Evolutionary conservation across 345 rosid species (phyloP), one percentile per base, ranked within the genome.

Genomic region (Acer campestre): DNA sequence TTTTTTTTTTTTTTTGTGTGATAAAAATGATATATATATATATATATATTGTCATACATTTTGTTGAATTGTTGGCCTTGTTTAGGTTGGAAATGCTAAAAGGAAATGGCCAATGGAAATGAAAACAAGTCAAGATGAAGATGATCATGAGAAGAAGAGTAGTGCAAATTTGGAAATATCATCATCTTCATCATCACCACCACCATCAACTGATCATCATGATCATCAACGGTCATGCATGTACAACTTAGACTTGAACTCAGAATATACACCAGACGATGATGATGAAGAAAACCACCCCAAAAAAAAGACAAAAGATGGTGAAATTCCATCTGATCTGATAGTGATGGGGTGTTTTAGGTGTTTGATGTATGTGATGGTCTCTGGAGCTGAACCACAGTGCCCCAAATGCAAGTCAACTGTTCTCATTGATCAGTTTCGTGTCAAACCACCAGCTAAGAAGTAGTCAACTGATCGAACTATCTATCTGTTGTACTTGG

Each of bases 321-420:
- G 35, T 7, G 31, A 46, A 23, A 58, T 77, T 17, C 77, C 81
- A 42, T 7, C 2, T 42, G 3, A 16, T 59, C 84, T 80, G 69
- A 59, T 86, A 67, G 17, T 74, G 74, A 84, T 82, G 87, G 87
- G 85, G 11, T 82, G 89, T 14, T 31, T 38, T 0, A 61, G 22
- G 44, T 86, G 89, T 80, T 12, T 73, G 72, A 78, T 83, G 13
- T 80, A 74, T 75, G 80, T 79, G 38, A 83, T 86, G 87, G 87
- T 82, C 53, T 59, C 84, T 6, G 78, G 70, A 63, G 76, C 29
- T 11, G 77, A 76, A 17, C 84, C 80, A 40, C 55, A 40, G 9
- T 84, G 89, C 59, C 89, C 87, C 12, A 78, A 61, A 0, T 86
- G 89, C 77, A 56, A 74, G 3, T 49, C 55, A 48, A 35, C 76